phyloP scores from a whole-genome alignment of 495 filamentous ascomycete genomes.

The Daldinia decipiens region DNA sequence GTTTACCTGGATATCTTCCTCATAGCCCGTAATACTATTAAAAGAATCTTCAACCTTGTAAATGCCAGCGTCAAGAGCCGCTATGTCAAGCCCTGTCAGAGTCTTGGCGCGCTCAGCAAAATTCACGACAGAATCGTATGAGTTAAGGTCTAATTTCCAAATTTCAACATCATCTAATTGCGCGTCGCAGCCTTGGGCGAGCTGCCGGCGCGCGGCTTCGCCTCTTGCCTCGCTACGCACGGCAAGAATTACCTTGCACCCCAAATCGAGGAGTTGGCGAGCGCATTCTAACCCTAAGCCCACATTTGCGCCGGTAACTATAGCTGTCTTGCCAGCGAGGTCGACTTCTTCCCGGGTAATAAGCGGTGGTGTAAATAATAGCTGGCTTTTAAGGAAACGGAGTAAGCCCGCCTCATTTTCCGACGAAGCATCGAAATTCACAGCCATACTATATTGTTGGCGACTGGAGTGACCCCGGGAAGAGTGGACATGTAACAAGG shows the following conservation, averaged over 20 bases:
- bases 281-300: slow-evolving; percentile 61
- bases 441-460: background rate
- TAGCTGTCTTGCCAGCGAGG: slow-evolving; percentile 42
- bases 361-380: background rate
- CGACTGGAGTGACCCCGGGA: background rate
- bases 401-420: slow-evolving; percentile 16
- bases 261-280: slow-evolving; percentile 55
- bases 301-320: slow-evolving; percentile 64
- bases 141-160: slow-evolving; percentile 60
- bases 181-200: background rate
- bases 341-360: slow-evolving; percentile 38
- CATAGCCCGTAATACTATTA: slow-evolving; percentile 45
- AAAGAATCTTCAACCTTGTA: slow-evolving; percentile 8
- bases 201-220: slow-evolving; percentile 46
- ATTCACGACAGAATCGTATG: slow-evolving; percentile 49
- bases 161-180: slow-evolving; percentile 50
- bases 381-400: slow-evolving; percentile 13
- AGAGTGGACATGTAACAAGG: too few species aligned
- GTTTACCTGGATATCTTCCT: slow-evolving; percentile 55
- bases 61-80: slow-evolving; percentile 60
- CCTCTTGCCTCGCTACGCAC: slow-evolving; percentile 59
- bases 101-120: slow-evolving; percentile 52
- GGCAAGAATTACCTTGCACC: slow-evolving; percentile 58
- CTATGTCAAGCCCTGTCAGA: slow-evolving; percentile 54
- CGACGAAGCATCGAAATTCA: slow-evolving; percentile 14